A percentile compares a stretch with the other conserved stretches of the same genome.
Conservation (phyloP, 345 rosid genomes). For the Cardamine occulta region DNA sequence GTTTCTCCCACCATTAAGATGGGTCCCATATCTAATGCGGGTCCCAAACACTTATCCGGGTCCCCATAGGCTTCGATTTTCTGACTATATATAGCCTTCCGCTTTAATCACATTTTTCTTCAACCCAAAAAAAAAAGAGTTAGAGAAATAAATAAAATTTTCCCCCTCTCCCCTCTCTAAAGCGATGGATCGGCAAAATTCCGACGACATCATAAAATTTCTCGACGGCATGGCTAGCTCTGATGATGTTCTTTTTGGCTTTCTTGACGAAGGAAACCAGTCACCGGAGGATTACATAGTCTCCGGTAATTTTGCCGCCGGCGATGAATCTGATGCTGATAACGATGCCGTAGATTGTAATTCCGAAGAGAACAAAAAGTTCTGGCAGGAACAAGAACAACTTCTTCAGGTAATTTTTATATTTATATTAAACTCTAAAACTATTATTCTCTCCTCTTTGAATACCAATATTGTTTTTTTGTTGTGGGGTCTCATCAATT, state of each 20-base stretch:
- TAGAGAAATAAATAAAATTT: background rate
- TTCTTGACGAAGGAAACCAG: constrained; percentile 48
- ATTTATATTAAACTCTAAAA: background rate
- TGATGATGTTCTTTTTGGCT: constrained; percentile 67
- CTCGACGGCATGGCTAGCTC: constrained; percentile 62
- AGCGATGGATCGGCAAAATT: constrained; percentile 44
- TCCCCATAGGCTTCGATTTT: constrained; percentile 10
- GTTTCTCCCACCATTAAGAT: constrained; percentile 46
- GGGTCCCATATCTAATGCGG: constrained; percentile 35
- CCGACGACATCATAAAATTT: constrained; percentile 56
- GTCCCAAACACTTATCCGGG: constrained; percentile 11
- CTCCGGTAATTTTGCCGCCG: constrained; percentile 29
- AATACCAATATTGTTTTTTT: background rate
- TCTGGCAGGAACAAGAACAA: constrained; percentile 76
- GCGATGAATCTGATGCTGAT: constrained; percentile 34
- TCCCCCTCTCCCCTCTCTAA: background rate
- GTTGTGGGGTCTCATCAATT: constrained; percentile 17
- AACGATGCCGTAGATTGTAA: constrained; percentile 38
- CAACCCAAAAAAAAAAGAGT: background rate
- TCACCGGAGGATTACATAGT: constrained; percentile 40
- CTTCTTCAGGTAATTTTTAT: constrained; percentile 64
- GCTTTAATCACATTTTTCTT: background rate
- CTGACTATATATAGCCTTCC: constrained; percentile 36
- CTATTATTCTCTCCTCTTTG: background rate
- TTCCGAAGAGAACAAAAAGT: constrained; percentile 53